Evolutionary conservation across 768 basidiomycete genomes (phyloP).

Genomic region (Kockovaella imperatae): DNA sequence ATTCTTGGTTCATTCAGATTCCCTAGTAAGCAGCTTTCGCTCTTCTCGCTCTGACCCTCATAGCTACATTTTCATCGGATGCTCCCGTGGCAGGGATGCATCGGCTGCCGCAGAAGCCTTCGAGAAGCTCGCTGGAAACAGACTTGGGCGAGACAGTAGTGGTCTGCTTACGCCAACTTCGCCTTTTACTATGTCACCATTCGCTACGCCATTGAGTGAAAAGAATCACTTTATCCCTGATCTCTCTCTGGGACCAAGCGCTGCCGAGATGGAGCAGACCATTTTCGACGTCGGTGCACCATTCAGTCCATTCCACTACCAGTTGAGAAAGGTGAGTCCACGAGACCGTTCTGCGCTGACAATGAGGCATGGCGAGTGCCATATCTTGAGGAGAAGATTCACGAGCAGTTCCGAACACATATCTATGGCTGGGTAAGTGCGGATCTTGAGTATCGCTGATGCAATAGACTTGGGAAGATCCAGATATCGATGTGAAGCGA

Average conservation of each 20-base stretch:
- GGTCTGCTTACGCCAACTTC: constrained; percentile 41
- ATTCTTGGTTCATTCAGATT: constrained; percentile 63
- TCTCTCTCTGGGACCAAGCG: constrained; percentile 30
- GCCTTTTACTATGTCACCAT: constrained; percentile 25
- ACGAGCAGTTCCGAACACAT: constrained; percentile 53
- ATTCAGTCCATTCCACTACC: constrained; percentile 42
- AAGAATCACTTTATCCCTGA: constrained; percentile 5
- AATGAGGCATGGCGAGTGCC: constrained; percentile 57
- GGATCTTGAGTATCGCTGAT: neutral
- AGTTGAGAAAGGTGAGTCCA: constrained; percentile 32
- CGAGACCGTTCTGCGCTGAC: neutral
- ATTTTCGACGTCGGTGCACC: constrained; percentile 37
- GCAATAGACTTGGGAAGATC: constrained; percentile 56
- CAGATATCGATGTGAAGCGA: constrained; percentile 61
- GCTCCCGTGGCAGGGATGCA: constrained; percentile 57
- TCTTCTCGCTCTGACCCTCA: neutral
- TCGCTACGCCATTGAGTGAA: neutral
- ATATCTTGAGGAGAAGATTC: constrained; percentile 61
- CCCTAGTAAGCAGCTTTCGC: constrained; percentile 24
- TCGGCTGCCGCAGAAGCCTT: constrained; percentile 55
- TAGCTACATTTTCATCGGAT: constrained; percentile 65
- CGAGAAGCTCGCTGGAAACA: constrained; percentile 52
- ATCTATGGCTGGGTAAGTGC: constrained; percentile 41
- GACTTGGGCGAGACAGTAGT: constrained; percentile 30
- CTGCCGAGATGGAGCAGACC: constrained; percentile 23